Percentiles rank a stretch among this genome's conserved stretches.
These are phyloP conservation scores for Chondrostereum purpureum DNA, from an alignment of 1,284 basidiomycete species.

Conservation along the genomic window DNA sequence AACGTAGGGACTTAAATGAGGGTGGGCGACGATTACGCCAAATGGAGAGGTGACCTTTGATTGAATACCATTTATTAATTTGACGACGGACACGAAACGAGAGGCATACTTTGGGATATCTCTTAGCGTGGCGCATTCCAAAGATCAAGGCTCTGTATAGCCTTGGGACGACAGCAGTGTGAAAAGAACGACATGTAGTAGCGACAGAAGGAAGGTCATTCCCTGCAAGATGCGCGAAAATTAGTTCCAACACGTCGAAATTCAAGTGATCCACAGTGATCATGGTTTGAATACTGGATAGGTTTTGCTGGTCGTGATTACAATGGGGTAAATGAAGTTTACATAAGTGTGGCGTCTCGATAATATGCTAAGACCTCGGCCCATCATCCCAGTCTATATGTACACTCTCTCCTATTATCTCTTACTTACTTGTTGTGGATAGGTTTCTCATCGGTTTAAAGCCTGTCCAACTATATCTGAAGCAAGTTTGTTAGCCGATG, in stretches of 20 bases:
- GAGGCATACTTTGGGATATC: conserved; percentile 39
- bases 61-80: conserved; percentile 4
- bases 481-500: not conserved
- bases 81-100: conserved; percentile 2
- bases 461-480: conserved; percentile 17
- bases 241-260: conserved; percentile 60
- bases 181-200: conserved; percentile 57
- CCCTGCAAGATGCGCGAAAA: conserved; percentile 46
- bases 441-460: too few species aligned
- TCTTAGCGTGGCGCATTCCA: conserved; percentile 45
- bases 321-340: too few species aligned
- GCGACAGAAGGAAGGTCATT: conserved; percentile 50
- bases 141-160: conserved; percentile 55
- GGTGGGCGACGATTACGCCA: conserved; percentile 43
- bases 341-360: too few species aligned
- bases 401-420: too few species aligned
- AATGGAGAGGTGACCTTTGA: conserved; percentile 43
- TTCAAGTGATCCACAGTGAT: conserved; percentile 62
- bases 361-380: too few species aligned
- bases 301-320: too few species aligned
- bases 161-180: conserved; percentile 51
- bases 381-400: too few species aligned
- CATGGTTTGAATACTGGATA: conserved; percentile 38
- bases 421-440: too few species aligned
- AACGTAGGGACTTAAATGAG: conserved; percentile 49